Conservation (phyloP, 2,329 filamentous ascomycete genomes). For the Colletotrichum sp. region DNA sequence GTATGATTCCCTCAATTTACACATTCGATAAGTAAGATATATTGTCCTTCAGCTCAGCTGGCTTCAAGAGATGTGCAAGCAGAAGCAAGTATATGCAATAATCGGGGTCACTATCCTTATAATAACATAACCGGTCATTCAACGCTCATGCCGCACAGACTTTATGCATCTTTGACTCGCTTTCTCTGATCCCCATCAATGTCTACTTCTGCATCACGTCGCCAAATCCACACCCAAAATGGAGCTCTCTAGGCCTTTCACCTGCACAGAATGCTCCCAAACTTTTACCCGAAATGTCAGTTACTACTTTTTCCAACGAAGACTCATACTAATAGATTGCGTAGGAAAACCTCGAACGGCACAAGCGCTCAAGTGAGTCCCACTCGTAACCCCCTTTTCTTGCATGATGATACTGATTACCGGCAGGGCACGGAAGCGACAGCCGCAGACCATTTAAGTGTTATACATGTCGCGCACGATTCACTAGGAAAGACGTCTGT, state of each 20-base stretch:
- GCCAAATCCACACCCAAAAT: background rate
- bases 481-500: slow-evolving; percentile 24
- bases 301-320: background rate
- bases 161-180: background rate
- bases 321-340: background rate
- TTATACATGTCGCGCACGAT: slow-evolving; percentile 21
- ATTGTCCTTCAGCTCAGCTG: background rate
- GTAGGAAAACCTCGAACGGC: slow-evolving; percentile 26
- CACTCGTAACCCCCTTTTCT: background rate
- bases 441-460: slow-evolving; percentile 25
- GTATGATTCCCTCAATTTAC: background rate
- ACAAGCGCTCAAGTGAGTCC: slow-evolving; percentile 24
- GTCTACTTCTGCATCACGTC: background rate
- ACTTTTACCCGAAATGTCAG: slow-evolving; percentile 22
- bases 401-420: background rate
- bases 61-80: background rate
- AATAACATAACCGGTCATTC: background rate
- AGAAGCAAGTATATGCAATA: background rate
- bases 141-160: background rate
- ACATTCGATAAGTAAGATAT: background rate
- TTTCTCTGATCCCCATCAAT: background rate
- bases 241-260: slow-evolving; percentile 19
- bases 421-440: slow-evolving; percentile 23
- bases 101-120: accelerated
- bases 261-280: slow-evolving; percentile 20